Evolutionary conservation across 495 filamentous ascomycete genomes (phyloP).

Genomic region (Annulohypoxylon maeteangense): DNA sequence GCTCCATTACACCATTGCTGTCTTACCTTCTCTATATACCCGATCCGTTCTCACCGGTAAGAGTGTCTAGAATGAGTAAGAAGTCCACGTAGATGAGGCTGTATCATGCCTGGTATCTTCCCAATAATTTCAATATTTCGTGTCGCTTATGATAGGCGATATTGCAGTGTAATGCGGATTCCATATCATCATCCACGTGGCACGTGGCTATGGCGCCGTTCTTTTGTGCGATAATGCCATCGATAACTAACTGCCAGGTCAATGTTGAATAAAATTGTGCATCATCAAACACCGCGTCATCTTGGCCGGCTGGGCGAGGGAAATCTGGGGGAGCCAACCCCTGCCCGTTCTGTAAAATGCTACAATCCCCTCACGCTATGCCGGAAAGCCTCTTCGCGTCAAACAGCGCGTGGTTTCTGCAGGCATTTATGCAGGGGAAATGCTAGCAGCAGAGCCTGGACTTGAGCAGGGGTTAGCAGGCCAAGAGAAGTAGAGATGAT

Average conservation of each 20-base stretch:
- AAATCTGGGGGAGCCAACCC: slow-evolving; percentile 5
- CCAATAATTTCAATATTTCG: background rate
- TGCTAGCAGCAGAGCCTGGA: background rate
- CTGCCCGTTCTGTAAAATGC: slow-evolving; percentile 1
- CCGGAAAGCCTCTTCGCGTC: slow-evolving; percentile 1
- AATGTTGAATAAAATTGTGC: background rate
- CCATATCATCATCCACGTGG: background rate
- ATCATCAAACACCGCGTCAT: background rate
- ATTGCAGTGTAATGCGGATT: background rate
- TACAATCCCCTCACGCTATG: slow-evolving; percentile 30
- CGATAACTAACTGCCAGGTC: background rate
- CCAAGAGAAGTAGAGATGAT: slow-evolving; percentile 1
- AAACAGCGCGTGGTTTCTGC: slow-evolving; percentile 11
- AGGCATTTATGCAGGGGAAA: slow-evolving; percentile 18
- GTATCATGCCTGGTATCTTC: background rate
- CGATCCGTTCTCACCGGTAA: background rate
- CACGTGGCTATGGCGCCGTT: background rate
- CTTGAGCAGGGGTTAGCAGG: background rate
- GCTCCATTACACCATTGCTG: too few relatives aligned
- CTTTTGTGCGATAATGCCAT: background rate
- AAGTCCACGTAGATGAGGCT: background rate
- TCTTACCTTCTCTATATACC: background rate
- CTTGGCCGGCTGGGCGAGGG: background rate
- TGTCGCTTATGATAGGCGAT: background rate
- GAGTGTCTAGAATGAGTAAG: background rate